Base-by-base conservation (phyloP, 805 yeast genomes). In the Kazachstania martiniae region DNA sequence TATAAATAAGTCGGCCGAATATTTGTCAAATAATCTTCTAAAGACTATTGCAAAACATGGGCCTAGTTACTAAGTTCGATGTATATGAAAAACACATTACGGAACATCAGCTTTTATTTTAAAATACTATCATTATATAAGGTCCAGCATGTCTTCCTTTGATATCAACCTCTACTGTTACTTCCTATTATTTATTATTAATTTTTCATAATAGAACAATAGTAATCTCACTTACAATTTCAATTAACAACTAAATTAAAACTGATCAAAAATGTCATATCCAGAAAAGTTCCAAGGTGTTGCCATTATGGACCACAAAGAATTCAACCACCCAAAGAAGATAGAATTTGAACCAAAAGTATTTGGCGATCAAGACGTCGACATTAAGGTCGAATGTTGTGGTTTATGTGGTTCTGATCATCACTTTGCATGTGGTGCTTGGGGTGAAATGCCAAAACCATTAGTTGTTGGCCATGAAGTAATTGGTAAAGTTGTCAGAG, bases 381-480 rank as follows among this genome's bases (percentile, higher is more conserved):
- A 72, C 40, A 61, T 74, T 27, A 71, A 72, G 49, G 66, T 70
- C 31, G 74, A 70, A 41, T 67, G 71, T 37, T 74, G 80, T 55
- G 81, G 81, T 46, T 61, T 77, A 8, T 77, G 86, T 59, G 86
- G 83, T 13, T 66, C 74, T 21, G 84, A 77, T 33, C 24, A 42
- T 6, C 53, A 49, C 27, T 37, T 40, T 18, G 47, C 52, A 21
- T 34, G 38, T 19, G 49, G 47, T 22, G 37, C 42, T 28, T 50
- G 55, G 53, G 44, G 47, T 18, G 38, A 37, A 4, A 12, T 28
- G 17, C 30, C 32, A 30, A 36, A 41, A 17, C 45, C 69, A 12
- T 66, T 63, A 47, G 63, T 68, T 40, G 78, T 72, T n/a, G 85
- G 85, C 21, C 84, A 77, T 53, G 84, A 77, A 51, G 66, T 77